phyloP scores from a whole-genome alignment of 2,329 filamentous ascomycete species.

The Monosporascus cannonballus region DNA sequence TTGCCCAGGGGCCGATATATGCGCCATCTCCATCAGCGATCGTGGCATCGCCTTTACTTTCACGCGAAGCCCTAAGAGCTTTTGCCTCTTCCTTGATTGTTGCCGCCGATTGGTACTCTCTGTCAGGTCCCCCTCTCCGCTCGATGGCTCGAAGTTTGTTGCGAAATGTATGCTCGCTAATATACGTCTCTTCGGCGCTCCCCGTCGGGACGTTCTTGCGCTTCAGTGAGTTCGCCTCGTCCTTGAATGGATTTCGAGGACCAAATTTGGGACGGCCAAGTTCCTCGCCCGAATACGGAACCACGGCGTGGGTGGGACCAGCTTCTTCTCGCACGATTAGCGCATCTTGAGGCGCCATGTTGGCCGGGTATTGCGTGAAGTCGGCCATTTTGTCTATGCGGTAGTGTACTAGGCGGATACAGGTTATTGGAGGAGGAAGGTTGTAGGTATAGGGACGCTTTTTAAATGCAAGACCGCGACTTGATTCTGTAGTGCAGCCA shows the following conservation, averaged over 20 bases:
- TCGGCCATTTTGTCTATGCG: conserved; percentile 43
- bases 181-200: conserved; percentile 76
- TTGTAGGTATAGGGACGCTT: background rate
- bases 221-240: conserved; percentile 55
- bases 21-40: conserved; percentile 81
- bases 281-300: conserved; percentile 65
- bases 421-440: background rate
- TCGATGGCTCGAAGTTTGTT: conserved; percentile 81
- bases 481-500: too few species aligned
- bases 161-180: conserved; percentile 88
- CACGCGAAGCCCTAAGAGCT: conserved; percentile 64
- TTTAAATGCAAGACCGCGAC: too few species aligned
- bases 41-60: conserved; percentile 77
- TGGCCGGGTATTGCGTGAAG: conserved; percentile 59
- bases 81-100: conserved; percentile 67
- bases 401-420: background rate
- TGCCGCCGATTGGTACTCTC: conserved; percentile 47
- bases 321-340: conserved; percentile 53
- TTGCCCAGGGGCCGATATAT: conserved; percentile 94
- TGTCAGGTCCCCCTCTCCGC: conserved; percentile 51
- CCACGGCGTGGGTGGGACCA: conserved; percentile 53
- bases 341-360: conserved; percentile 59
- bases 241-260: conserved; percentile 69
- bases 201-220: conserved; percentile 82
- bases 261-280: conserved; percentile 60